Evolutionary conservation across 2,329 filamentous ascomycete genomes (phyloP).

Genomic region (Xylariaceae sp.): DNA sequence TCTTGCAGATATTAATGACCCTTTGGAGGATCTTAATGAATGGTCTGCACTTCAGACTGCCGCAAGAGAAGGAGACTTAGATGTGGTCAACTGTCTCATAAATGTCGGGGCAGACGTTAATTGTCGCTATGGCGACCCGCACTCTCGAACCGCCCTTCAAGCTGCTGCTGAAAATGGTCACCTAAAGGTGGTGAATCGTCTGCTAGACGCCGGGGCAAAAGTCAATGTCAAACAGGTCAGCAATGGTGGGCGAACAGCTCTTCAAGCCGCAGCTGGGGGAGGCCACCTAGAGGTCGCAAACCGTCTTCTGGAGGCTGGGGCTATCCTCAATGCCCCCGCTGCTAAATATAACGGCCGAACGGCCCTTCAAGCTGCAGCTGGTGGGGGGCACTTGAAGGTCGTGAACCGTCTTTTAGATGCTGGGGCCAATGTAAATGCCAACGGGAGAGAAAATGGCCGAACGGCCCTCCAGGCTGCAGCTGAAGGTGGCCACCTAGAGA

Average conservation of each 20-base stretch:
- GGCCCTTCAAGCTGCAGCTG: background rate
- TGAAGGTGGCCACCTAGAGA: background rate
- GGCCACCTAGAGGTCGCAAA: background rate
- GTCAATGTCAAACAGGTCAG: too few relatives aligned
- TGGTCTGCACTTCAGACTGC: background rate
- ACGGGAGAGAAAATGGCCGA: background rate
- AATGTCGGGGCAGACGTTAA: background rate
- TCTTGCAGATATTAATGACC: too few relatives aligned
- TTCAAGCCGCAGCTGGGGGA: background rate
- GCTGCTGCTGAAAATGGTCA: background rate
- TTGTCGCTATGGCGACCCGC: background rate
- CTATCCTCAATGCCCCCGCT: background rate
- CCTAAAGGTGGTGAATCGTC: background rate
- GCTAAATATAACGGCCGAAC: background rate
- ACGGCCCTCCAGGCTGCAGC: slow-evolving; percentile 1
- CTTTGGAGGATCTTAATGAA: too few relatives aligned
- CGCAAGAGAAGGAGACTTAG: background rate
- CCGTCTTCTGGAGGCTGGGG: background rate
- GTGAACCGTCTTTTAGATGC: background rate
- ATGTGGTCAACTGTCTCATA: background rate
- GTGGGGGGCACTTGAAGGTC: background rate
- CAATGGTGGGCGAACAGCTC: background rate
- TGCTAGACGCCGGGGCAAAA: background rate
- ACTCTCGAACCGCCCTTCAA: background rate
- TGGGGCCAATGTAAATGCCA: background rate